These are phyloP conservation scores for Vararia minispora DNA, from an alignment of 768 basidiomycete species.

Conservation along the genomic window DNA sequence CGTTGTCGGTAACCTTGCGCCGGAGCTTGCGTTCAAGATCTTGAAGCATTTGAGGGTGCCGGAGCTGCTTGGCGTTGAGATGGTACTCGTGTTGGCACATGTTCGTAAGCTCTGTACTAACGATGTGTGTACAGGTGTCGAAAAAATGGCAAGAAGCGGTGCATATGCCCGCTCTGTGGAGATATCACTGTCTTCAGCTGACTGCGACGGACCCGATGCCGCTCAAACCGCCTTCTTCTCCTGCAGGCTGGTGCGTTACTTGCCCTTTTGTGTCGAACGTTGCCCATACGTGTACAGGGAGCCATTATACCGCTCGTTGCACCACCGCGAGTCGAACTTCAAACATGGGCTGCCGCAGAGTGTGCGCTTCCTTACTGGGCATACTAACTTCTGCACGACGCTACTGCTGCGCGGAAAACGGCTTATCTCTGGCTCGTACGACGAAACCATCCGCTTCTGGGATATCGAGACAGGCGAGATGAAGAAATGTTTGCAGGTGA, in stretches of 20 bases:
- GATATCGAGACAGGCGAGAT: conserved; percentile 57
- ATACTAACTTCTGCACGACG: conserved; percentile 83
- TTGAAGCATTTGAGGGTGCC: conserved; percentile 45
- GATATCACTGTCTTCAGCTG: conserved; percentile 61
- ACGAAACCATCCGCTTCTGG: conserved; percentile 91
- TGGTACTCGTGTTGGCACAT: conserved; percentile 26
- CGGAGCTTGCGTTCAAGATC: conserved; percentile 52
- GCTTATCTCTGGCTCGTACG: conserved; percentile 83
- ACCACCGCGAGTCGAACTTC: conserved; percentile 83
- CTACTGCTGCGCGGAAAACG: conserved; percentile 66
- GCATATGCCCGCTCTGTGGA: conserved; percentile 65
- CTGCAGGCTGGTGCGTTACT: conserved; percentile 59
- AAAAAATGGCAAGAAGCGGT: conserved; percentile 34
- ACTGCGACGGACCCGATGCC: conserved; percentile 64
- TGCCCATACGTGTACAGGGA: conserved; percentile 27
- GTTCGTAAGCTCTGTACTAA: neutral
- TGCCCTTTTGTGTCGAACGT: neutral
- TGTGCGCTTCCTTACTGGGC: conserved; percentile 68
- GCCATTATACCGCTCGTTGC: conserved; percentile 67
- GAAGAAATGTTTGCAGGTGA: conserved; percentile 71
- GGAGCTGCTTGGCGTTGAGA: conserved; percentile 50
- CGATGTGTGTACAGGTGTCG: conserved; percentile 23
- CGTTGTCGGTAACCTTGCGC: conserved; percentile 60
- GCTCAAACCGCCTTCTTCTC: conserved; percentile 45
- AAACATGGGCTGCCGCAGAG: conserved; percentile 61